Evolutionary conservation across 352 stramenopile genomes (phyloP).

Genomic region (Phytophthora cryptogea): DNA sequence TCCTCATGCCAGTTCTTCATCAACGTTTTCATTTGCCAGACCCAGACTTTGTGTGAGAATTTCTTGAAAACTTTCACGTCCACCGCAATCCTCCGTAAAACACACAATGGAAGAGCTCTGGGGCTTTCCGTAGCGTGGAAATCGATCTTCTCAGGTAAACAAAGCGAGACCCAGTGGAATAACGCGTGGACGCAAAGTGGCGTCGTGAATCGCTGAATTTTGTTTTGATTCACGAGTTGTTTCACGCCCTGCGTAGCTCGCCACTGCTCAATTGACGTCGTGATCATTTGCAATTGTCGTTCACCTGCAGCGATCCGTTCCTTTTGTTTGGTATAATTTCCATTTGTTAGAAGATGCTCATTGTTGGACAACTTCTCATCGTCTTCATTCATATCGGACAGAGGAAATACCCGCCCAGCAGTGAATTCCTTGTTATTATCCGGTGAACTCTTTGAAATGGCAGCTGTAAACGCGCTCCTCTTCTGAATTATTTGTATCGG

Average conservation of each 20-base stretch:
- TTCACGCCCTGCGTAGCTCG: slow-evolving; percentile 40
- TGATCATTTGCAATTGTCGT: slow-evolving; percentile 35
- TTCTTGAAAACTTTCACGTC: slow-evolving; percentile 32
- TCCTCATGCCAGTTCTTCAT: slow-evolving; percentile 18
- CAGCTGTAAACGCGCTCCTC: neutral
- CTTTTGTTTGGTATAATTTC: neutral
- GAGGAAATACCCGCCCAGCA: slow-evolving; percentile 1
- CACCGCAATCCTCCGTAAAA: slow-evolving; percentile 37
- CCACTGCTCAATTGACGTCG: slow-evolving; percentile 52
- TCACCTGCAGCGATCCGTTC: slow-evolving; percentile 6
- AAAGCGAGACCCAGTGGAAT: slow-evolving; percentile 52
- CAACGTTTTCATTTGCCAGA: slow-evolving; percentile 20
- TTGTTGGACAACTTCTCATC: neutral
- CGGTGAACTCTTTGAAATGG: neutral
- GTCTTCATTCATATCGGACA: neutral
- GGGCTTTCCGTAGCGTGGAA: slow-evolving; percentile 23
- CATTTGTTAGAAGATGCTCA: neutral
- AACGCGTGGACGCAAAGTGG: slow-evolving; percentile 42
- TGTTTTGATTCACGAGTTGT: slow-evolving; percentile 32
- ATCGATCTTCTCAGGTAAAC: slow-evolving; percentile 35
- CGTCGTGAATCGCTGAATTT: slow-evolving; percentile 28
- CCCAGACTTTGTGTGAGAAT: slow-evolving; percentile 16
- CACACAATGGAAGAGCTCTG: slow-evolving; percentile 33
- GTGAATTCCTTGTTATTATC: neutral
- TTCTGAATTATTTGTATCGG: slow-evolving; percentile 4